Percentiles rank a stretch among this genome's conserved stretches.
These are phyloP conservation scores for Nothophaeocryptopus gaeumannii DNA, from an alignment of 2,329 filamentous ascomycete genomes.

Conservation along the genomic window DNA sequence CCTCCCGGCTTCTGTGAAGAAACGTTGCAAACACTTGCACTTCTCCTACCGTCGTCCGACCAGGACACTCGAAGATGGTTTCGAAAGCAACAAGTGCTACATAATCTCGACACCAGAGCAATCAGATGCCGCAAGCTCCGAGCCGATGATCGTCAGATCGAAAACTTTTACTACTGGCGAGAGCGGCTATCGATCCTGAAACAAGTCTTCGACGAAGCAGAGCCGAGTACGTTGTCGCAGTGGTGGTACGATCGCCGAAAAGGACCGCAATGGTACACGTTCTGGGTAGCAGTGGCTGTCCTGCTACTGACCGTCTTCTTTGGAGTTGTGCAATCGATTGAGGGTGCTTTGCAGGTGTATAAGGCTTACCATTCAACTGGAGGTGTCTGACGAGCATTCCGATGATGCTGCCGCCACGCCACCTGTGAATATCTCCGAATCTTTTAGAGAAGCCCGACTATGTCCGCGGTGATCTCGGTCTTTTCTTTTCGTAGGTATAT, in stretches of 20 bases:
- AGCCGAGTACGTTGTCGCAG: conserved; percentile 37
- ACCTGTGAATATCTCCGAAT: too few relatives aligned
- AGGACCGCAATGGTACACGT: conserved; percentile 46
- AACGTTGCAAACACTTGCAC: conserved; percentile 38
- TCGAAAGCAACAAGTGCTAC: conserved; percentile 13
- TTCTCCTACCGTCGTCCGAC: conserved; percentile 36
- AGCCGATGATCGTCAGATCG: conserved; percentile 35
- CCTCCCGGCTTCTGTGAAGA: conserved; percentile 37
- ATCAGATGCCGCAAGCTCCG: conserved; percentile 33
- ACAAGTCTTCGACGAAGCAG: conserved; percentile 42
- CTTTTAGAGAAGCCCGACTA: too few relatives aligned
- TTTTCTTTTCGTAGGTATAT: too few relatives aligned
- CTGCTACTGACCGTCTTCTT: conserved; percentile 41
- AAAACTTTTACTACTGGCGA: conserved; percentile 41
- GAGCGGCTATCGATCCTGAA: conserved; percentile 46
- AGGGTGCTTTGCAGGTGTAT: conserved; percentile 37
- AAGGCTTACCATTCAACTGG: conserved; percentile 1
- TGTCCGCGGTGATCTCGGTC: too few relatives aligned
- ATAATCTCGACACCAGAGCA: conserved; percentile 30
- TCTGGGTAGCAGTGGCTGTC: conserved; percentile 45
- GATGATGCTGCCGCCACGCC: too few relatives aligned
- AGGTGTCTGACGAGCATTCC: too few relatives aligned
- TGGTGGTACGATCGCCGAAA: conserved; percentile 47
- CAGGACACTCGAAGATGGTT: conserved; percentile 27
- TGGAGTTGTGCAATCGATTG: conserved; percentile 37